These are phyloP conservation scores for Linnemannia elongata DNA, from an alignment of 192 early-diverging fungal species.

Conservation along the genomic window DNA sequence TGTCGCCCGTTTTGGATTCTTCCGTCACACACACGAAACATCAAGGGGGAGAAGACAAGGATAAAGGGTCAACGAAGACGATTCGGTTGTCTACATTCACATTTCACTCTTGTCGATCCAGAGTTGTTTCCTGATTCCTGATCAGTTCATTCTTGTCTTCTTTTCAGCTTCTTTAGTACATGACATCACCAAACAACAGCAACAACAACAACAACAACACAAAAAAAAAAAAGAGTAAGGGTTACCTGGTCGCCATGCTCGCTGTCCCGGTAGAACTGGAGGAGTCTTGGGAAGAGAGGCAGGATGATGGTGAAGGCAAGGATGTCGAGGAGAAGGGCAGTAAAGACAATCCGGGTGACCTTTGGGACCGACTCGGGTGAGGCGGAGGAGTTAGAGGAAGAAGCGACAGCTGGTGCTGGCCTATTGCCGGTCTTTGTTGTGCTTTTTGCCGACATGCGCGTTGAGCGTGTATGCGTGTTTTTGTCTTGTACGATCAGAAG, in stretches of 20 bases:
- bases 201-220: neutral
- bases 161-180: neutral
- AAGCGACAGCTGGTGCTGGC: neutral
- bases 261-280: conserved; percentile 85
- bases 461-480: neutral
- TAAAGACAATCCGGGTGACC: conserved; percentile 75
- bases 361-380: conserved; percentile 23
- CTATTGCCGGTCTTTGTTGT: neutral
- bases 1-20: neutral
- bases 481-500: neutral
- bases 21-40: conserved; percentile 1
- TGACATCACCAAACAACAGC: neutral
- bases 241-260: conserved; percentile 73
- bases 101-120: too few relatives aligned
- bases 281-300: conserved; percentile 91
- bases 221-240: neutral
- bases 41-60: neutral
- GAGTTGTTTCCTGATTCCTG: too few relatives aligned
- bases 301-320: conserved; percentile 98
- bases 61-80: neutral
- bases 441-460: neutral
- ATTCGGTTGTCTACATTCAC: too few relatives aligned
- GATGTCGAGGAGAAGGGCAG: conserved; percentile 92
- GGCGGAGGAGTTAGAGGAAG: neutral
- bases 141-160: too few relatives aligned